Evolutionary conservation across 1,139 yeast species (phyloP).

Genomic region (Petasospora fabianii): DNA sequence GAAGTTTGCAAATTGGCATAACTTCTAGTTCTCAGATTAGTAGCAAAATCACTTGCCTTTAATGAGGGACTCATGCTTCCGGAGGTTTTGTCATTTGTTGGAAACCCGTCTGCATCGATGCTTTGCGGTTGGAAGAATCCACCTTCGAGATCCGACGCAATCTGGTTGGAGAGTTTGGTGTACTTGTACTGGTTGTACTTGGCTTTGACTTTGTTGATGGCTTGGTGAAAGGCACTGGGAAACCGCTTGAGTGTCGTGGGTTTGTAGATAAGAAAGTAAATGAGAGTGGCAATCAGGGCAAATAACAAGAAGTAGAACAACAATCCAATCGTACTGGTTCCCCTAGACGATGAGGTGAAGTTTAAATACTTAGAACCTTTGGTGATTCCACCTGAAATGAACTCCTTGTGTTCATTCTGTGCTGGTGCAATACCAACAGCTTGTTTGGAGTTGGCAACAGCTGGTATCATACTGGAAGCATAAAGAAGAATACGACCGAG

Average conservation of each 20-base stretch:
- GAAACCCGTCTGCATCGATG: neutral
- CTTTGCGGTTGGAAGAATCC: constrained; percentile 1
- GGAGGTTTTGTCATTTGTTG: constrained; percentile 7
- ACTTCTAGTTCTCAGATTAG: constrained; percentile 25
- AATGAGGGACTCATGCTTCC: constrained; percentile 25
- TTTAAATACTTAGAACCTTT: constrained; percentile 1
- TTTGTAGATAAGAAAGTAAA: constrained; percentile 17
- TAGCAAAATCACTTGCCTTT: constrained; percentile 11
- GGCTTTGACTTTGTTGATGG: constrained; percentile 13
- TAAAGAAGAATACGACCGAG: constrained; percentile 56
- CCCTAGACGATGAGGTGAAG: neutral
- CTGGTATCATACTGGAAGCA: constrained; percentile 50
- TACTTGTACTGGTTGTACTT: constrained; percentile 21
- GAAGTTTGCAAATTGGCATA: constrained; percentile 22
- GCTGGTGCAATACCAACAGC: constrained; percentile 56
- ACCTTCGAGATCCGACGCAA: constrained; percentile 1
- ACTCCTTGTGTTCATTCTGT: constrained; percentile 33
- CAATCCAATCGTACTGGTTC: constrained; percentile 7
- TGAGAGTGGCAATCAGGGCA: neutral
- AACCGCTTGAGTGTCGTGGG: constrained; percentile 14
- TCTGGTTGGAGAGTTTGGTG: constrained; percentile 20
- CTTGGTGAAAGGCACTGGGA: constrained; percentile 13
- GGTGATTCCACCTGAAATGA: constrained; percentile 22
- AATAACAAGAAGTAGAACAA: constrained; percentile 15
- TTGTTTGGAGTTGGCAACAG: constrained; percentile 27